Evolutionary conservation across 768 basidiomycete genomes (phyloP).

Genomic region (Daedaleopsis sinensis): DNA sequence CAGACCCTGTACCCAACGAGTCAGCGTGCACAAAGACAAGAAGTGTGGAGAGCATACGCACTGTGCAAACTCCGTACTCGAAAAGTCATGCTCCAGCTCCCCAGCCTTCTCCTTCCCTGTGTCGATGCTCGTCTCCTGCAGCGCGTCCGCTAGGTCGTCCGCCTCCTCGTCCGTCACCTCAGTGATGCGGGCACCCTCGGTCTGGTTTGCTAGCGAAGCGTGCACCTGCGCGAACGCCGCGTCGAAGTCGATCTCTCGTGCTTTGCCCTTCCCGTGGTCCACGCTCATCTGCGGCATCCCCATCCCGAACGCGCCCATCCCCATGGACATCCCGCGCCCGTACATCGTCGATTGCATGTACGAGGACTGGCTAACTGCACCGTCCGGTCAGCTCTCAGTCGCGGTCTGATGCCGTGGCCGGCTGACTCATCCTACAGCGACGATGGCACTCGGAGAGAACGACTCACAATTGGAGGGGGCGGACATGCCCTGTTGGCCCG

Average conservation of each 20-base stretch:
- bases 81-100: slow-evolving; percentile 12
- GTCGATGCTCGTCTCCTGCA: slow-evolving; percentile 35
- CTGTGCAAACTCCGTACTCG: slow-evolving; percentile 53
- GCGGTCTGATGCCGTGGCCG: background rate
- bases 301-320: slow-evolving; percentile 22
- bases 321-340: slow-evolving; percentile 36
- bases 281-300: slow-evolving; percentile 22
- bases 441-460: background rate
- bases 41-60: slow-evolving; percentile 32
- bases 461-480: slow-evolving; percentile 43
- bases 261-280: slow-evolving; percentile 78
- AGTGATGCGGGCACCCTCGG: slow-evolving; percentile 51
- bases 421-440: background rate
- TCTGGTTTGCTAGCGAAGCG: slow-evolving; percentile 51
- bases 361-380: slow-evolving; percentile 19
- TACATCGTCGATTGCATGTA: slow-evolving; percentile 32
- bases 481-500: slow-evolving; percentile 35
- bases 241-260: slow-evolving; percentile 77
- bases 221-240: slow-evolving; percentile 76
- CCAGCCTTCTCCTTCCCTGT: slow-evolving; percentile 13
- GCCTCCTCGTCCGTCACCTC: slow-evolving; percentile 49
- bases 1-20: slow-evolving; percentile 50
- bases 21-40: background rate
- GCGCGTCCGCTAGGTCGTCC: slow-evolving; percentile 38
- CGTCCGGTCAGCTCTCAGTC: too few relatives aligned